A percentile compares a stretch with the other conserved stretches of the same genome.
These are phyloP conservation scores for Amanita inopinata DNA, from an alignment of 768 basidiomycete species.

Conservation along the genomic window DNA sequence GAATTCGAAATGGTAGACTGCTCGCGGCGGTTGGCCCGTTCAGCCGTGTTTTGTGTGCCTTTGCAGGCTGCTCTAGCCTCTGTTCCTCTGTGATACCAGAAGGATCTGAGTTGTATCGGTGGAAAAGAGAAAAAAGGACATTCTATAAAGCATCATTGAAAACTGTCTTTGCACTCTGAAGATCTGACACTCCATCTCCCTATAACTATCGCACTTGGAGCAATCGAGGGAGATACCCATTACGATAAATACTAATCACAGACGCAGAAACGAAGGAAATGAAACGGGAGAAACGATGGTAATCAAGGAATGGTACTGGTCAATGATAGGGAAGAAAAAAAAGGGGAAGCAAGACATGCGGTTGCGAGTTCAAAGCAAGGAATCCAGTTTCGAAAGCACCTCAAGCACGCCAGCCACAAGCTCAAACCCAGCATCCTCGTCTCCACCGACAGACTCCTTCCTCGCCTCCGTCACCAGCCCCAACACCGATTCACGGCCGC, in stretches of 20 bases:
- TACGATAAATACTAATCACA: neutral
- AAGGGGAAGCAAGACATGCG: constrained; percentile 1
- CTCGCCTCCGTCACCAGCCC: constrained; percentile 67
- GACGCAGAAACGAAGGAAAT: neutral
- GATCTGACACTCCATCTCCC: no score
- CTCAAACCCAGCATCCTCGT: constrained; percentile 85
- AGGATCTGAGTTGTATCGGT: no score
- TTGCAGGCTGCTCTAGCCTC: no score
- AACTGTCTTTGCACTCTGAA: no score
- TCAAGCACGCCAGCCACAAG: constrained; percentile 87
- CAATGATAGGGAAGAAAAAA: neutral
- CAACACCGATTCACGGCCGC: constrained; percentile 56
- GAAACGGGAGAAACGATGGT: neutral
- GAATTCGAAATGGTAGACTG: no score
- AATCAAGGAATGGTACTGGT: neutral
- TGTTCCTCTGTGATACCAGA: no score
- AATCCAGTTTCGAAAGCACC: constrained; percentile 89
- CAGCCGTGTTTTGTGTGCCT: no score
- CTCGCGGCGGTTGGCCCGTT: no score
- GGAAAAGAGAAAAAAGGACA: no score
- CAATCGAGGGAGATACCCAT: constrained; percentile 2
- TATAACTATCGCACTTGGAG: no score
- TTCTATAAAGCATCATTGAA: no score
- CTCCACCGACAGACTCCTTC: constrained; percentile 53
- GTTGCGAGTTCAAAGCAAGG: constrained; percentile 42